Conservation (phyloP, 225 moss, liverwort and hornwort genomes). For the Lunularia cruciata region DNA sequence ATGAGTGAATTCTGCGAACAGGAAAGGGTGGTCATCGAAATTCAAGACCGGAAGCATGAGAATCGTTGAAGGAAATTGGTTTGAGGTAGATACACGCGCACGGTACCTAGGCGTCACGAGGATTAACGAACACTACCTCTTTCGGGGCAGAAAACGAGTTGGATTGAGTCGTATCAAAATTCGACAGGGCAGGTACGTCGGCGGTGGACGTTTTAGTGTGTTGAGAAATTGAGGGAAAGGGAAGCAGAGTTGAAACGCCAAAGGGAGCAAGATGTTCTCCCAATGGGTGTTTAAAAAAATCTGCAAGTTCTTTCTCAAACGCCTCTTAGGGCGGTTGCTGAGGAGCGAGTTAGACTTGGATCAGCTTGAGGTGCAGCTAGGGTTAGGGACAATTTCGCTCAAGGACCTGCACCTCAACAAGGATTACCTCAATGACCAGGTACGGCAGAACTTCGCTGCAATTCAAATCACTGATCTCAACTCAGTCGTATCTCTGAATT, state of each 20-base stretch:
- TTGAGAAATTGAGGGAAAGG: background rate
- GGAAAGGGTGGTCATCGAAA: slow-evolving; percentile 25
- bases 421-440: slow-evolving; percentile 90
- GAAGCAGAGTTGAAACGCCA: background rate
- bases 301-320: slow-evolving; percentile 96
- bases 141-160: slow-evolving; percentile 39
- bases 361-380: slow-evolving; percentile 99
- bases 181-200: slow-evolving; percentile 20
- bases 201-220: slow-evolving; percentile 18
- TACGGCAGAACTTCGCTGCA: slow-evolving; percentile 12
- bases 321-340: slow-evolving; percentile 79
- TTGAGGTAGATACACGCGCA: slow-evolving; percentile 32
- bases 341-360: slow-evolving; percentile 88
- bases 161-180: slow-evolving; percentile 26
- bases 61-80: slow-evolving; percentile 35
- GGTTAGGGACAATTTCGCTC: slow-evolving; percentile 78
- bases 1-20: slow-evolving; percentile 24
- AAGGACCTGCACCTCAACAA: slow-evolving; percentile 82
- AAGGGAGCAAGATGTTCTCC: slow-evolving; percentile 67
- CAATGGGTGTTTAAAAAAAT: slow-evolving; percentile 96
- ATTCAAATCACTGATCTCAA: too few species aligned
- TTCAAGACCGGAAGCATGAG: slow-evolving; percentile 38
- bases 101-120: slow-evolving; percentile 27
- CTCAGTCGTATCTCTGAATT: too few species aligned
- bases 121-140: slow-evolving; percentile 28